phyloP scores from a whole-genome alignment of 352 stramenopile species.

The Halophytophthora polymorphica region DNA sequence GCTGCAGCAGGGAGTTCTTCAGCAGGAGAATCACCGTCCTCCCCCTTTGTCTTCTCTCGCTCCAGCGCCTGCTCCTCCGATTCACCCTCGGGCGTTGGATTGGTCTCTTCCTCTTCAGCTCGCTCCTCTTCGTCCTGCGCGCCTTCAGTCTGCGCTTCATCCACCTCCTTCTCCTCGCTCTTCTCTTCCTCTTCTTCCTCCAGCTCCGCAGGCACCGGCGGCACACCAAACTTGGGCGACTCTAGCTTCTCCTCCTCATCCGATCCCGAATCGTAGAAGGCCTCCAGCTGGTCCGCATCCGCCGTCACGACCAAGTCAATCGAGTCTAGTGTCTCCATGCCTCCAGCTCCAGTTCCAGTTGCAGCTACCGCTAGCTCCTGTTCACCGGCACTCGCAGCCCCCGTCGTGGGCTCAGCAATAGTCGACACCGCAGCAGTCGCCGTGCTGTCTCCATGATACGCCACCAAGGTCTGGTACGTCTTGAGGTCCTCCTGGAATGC shows the following conservation, averaged over 20 bases:
- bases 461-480: slow-evolving; percentile 76
- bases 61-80: not conserved
- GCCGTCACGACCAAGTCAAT: slow-evolving; percentile 70
- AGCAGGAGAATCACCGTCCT: not conserved
- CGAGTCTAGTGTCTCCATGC: slow-evolving; percentile 57
- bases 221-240: slow-evolving; percentile 11
- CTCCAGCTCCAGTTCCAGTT: slow-evolving; percentile 4
- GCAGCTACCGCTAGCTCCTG: slow-evolving; percentile 2
- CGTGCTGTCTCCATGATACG: slow-evolving; percentile 40
- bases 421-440: too few species aligned
- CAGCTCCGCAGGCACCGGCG: slow-evolving; percentile 8
- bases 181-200: slow-evolving; percentile 39
- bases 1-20: too few species aligned
- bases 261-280: slow-evolving; percentile 71
- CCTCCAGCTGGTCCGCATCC: slow-evolving; percentile 54
- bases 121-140: slow-evolving; percentile 6
- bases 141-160: not conserved
- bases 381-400: not conserved
- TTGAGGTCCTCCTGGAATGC: slow-evolving; percentile 76
- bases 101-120: not conserved
- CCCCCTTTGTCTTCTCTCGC: not conserved
- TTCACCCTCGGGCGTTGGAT: not conserved
- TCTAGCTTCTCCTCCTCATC: slow-evolving; percentile 28
- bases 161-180: slow-evolving; percentile 11
- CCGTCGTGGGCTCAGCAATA: too few species aligned